Percentiles rank a stretch among this genome's conserved stretches.
phyloP scores from a whole-genome alignment of 75 land plant species.

The Isoetes taiwanensis region DNA sequence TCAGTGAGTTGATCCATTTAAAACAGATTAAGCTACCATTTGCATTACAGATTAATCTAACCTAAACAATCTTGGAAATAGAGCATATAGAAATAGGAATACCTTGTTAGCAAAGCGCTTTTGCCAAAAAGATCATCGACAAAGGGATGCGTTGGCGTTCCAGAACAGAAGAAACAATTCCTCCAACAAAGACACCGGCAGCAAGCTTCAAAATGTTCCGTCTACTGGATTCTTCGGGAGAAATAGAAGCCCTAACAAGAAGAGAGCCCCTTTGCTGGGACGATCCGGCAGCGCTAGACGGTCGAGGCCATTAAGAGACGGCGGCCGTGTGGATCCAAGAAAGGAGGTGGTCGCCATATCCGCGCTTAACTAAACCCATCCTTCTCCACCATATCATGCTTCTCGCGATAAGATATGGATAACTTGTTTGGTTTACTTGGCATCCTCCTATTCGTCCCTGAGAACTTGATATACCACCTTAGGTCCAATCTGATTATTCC shows the following conservation, averaged over 20 bases:
- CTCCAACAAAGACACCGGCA: not conserved
- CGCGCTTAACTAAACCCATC: too few relatives aligned
- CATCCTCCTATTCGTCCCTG: too few relatives aligned
- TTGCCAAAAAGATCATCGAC: not conserved
- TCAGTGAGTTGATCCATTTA: too few relatives aligned
- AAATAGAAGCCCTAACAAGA: not conserved
- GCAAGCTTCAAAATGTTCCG: not conserved
- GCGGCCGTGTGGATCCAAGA: not conserved
- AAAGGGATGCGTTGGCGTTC: not conserved
- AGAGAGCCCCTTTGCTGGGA: not conserved
- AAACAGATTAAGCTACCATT: too few relatives aligned
- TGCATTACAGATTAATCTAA: not conserved
- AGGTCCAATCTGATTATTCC: too few relatives aligned
- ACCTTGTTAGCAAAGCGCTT: constrained; percentile 6
- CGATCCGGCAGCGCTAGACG: not conserved
- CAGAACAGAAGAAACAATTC: not conserved
- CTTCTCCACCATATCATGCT: too few relatives aligned
- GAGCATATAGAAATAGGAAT: not conserved
- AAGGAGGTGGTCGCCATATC: constrained; percentile 1
- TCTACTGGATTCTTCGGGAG: not conserved
- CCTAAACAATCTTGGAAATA: not conserved
- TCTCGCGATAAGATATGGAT: too few relatives aligned
- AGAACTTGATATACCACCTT: too few relatives aligned
- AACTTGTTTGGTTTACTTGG: too few relatives aligned
- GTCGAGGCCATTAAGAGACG: not conserved